Base-by-base conservation (phyloP, 2,329 filamentous ascomycete genomes). In the Myriosclerotinia duriaeana region DNA sequence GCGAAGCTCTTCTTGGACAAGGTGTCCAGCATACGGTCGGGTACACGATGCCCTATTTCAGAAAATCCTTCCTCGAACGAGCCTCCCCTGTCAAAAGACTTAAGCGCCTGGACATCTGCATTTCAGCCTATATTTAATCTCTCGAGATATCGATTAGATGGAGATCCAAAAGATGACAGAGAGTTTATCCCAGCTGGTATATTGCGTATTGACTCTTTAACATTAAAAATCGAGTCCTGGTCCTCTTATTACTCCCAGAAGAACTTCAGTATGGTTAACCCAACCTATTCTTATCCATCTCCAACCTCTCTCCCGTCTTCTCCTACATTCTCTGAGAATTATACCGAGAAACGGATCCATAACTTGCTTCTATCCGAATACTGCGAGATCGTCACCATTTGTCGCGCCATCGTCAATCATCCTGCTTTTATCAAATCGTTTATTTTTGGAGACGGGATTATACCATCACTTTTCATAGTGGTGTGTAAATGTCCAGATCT, bases 371-470 rank as follows among this genome's bases (percentile, higher is more conserved):
- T 44, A 6, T n/a, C 54, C 22, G 14, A 26, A 15, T 66, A 63
- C 38, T 38, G 44, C 2, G 68, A 72, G 55, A 65, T 71, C 30
- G 40, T 70, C 6, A 40, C 62, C 14, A 30, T 69, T n/a, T 36
- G 38, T 22, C 50, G 63, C 9, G 40, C 54, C 2, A 53, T 71
- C 6, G 44, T 66, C 12, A 36, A 22, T 9, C 50, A 70, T 34
- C 53, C 52, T 9, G 62, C 59, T 22, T 71, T 71, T 52, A 53
- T 40, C 44, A 70, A 66, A 59, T 55, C 54, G 8, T 73, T 71
- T 55, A 66, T 69, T 15, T 70, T 68, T 12, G 68, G 68, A 54
- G 66, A 66, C 54, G 70, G 69, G 1, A 62, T 70, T 48, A 63
- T 72, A 2, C 66, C 70, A 6, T 53, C 52, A 20, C 34, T 72